These are phyloP conservation scores for Cutaneotrichosporon mucoides DNA, from an alignment of 1,284 basidiomycete genomes.

Conservation along the genomic window DNA sequence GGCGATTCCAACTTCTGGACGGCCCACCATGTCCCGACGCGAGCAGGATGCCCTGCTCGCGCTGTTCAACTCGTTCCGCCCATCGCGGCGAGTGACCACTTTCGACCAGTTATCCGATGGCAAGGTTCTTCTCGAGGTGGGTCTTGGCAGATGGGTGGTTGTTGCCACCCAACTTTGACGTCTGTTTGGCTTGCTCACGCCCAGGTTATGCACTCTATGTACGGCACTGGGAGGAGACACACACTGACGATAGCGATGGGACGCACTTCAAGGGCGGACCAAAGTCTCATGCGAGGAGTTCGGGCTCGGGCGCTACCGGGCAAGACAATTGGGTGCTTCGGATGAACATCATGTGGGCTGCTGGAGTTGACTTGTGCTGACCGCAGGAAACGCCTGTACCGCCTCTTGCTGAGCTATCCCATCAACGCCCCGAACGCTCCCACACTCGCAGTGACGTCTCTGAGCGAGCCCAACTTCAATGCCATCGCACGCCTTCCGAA, in stretches of 20 bases:
- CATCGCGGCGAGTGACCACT: conserved; percentile 28
- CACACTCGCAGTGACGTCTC: conserved; percentile 30
- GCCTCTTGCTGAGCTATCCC: conserved; percentile 41
- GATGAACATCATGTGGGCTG: conserved; percentile 40
- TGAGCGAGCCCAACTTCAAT: conserved; percentile 43
- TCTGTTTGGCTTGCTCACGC: not conserved
- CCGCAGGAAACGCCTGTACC: conserved; percentile 42
- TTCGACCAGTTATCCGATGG: conserved; percentile 44
- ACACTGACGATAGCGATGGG: conserved; percentile 12
- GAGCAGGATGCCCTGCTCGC: conserved; percentile 45
- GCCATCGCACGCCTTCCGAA: conserved; percentile 36
- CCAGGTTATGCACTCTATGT: conserved; percentile 22
- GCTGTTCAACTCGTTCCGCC: conserved; percentile 42
- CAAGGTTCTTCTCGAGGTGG: conserved; percentile 42
- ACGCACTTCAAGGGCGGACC: conserved; percentile 36
- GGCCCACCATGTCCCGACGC: conserved; percentile 22
- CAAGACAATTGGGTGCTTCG: conserved; percentile 44
- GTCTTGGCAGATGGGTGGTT: conserved; percentile 3
- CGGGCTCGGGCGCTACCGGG: conserved; percentile 15
- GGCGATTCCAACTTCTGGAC: not conserved
- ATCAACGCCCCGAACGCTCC: conserved; percentile 35
- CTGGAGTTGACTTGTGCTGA: not conserved
- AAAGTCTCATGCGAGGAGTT: conserved; percentile 12
- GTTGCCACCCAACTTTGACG: not conserved
- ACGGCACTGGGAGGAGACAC: not conserved